Evolutionary conservation across 345 rosid genomes (phyloP).

Genomic region (Bruguiera parviflora): DNA sequence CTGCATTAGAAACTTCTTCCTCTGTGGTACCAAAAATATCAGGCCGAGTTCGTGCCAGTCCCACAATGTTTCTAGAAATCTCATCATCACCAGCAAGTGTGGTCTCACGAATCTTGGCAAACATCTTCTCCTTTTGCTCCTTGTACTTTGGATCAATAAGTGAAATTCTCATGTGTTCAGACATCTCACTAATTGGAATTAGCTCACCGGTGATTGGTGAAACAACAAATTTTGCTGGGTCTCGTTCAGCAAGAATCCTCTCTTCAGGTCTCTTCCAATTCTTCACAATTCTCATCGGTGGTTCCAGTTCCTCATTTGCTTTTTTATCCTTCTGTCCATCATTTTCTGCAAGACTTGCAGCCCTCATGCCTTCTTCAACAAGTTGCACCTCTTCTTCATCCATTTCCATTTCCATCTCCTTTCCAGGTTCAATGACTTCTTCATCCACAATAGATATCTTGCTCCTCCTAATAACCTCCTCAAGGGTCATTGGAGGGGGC

Average conservation of each 20-base stretch:
- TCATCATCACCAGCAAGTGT: constrained; percentile 93
- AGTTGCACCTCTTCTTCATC: constrained; percentile 90
- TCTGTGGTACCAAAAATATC: constrained; percentile 94
- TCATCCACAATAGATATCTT: constrained; percentile 61
- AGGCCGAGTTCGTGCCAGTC: constrained; percentile 82
- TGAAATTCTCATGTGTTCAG: constrained; percentile 88
- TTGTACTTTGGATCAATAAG: constrained; percentile 91
- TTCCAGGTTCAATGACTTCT: constrained; percentile 72
- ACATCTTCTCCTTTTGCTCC: constrained; percentile 94
- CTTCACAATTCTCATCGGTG: constrained; percentile 84
- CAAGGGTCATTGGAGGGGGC: constrained; percentile 84
- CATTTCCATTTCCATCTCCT: constrained; percentile 94
- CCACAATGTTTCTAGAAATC: constrained; percentile 81
- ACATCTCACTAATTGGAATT: constrained; percentile 86
- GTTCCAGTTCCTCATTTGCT: constrained; percentile 53
- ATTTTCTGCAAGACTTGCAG: constrained; percentile 58
- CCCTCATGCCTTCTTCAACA: constrained; percentile 85
- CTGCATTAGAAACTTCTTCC: constrained; percentile 95
- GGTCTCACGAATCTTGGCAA: constrained; percentile 87
- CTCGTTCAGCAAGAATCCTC: constrained; percentile 74
- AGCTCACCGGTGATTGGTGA: constrained; percentile 89
- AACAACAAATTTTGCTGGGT: constrained; percentile 68
- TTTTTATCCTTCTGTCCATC: constrained; percentile 35
- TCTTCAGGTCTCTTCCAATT: constrained; percentile 98
- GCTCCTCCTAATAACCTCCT: constrained; percentile 79